Evolutionary conservation across 1,139 yeast genomes (phyloP), one percentile per base, ranked within the genome.

Genomic region (Taphrina deformans): DNA sequence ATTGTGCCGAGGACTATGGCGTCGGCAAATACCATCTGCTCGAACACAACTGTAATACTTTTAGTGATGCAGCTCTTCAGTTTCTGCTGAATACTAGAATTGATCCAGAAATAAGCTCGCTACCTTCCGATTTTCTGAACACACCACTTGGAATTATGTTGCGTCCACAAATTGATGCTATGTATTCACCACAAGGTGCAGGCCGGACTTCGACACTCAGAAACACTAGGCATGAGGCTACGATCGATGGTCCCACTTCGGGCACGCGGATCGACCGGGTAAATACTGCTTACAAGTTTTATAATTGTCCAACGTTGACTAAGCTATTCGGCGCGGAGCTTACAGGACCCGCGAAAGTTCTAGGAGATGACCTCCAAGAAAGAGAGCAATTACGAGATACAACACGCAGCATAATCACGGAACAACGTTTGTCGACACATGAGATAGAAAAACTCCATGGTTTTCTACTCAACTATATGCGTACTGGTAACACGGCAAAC

Each of bases 1-100:
- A 85, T 55, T 74, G 85, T 44, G 75, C 75, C 27, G 78, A 78
- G 12, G 81, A 78, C 27, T 85, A 79, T 71, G 78, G 80, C 44
- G 81, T 83, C 0, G 76, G 76, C 7, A 78, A 75, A 26, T 86
- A 86, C 73, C 85, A 85, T 69, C 75, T 86, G 68, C 85, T 86
- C 68, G 82, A 82, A 65, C 86, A 86, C 74, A 86, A 86, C 72
- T 86, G 91, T 74, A 86, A 86, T 74, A 88, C 86, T 70, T 85
- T 86, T 75, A 80, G 87, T 16, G 82, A 85, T 69, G 83, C 81
- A 55, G 71, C 84, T 65, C 73, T 83, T 56, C 86, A 86, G 69
- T 86, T 86, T 69, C 76, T 85, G 68, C 85, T 83, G 46, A 88
- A 87, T 16, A 76, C 78, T 72, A 80, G 71, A 76, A 83, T 75